Percentiles rank a stretch among this genome's conserved stretches.
These are phyloP conservation scores for Ordospora pajunii DNA, from an alignment of 371 early-diverging fungal species.

Conservation along the genomic window DNA sequence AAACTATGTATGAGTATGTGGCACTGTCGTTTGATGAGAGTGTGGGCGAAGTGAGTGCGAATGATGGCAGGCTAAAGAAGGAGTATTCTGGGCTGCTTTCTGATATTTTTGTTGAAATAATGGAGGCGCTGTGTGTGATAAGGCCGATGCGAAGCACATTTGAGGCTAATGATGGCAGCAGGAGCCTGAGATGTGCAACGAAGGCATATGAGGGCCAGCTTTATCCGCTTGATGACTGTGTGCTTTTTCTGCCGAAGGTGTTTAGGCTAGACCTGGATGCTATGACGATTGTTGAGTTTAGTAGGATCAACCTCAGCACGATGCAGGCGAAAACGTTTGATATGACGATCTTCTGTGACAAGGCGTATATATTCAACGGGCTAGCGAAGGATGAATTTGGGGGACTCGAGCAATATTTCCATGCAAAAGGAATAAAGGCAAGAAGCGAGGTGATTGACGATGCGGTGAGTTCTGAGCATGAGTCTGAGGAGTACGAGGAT, in stretches of 20 bases:
- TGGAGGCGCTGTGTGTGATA: conserved; percentile 71
- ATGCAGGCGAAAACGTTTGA: conserved; percentile 61
- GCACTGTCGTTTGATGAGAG: conserved; percentile 84
- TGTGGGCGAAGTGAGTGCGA: conserved; percentile 66
- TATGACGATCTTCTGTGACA: conserved; percentile 52
- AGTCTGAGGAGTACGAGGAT: conserved; percentile 30
- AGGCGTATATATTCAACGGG: conserved; percentile 52
- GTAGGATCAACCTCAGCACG: conserved; percentile 57
- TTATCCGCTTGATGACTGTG: conserved; percentile 79
- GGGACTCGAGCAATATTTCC: conserved; percentile 55
- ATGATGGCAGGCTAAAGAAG: conserved; percentile 68
- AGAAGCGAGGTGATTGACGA: conserved; percentile 58
- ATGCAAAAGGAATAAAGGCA: conserved; percentile 45
- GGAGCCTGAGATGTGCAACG: conserved; percentile 81
- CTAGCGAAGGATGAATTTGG: conserved; percentile 58
- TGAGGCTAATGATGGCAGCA: conserved; percentile 57
- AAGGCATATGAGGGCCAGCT: conserved; percentile 92
- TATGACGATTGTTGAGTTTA: conserved; percentile 76
- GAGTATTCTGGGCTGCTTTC: conserved; percentile 76
- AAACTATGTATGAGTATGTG: conserved; percentile 87
- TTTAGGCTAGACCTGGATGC: conserved; percentile 74
- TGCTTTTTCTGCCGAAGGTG: conserved; percentile 85
- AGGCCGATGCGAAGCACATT: conserved; percentile 68
- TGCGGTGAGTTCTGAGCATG: conserved; percentile 5
- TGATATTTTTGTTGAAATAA: conserved; percentile 77